Evolutionary conservation across 2,329 filamentous ascomycete species (phyloP).

Genomic region (Claviceps fusiformis): DNA sequence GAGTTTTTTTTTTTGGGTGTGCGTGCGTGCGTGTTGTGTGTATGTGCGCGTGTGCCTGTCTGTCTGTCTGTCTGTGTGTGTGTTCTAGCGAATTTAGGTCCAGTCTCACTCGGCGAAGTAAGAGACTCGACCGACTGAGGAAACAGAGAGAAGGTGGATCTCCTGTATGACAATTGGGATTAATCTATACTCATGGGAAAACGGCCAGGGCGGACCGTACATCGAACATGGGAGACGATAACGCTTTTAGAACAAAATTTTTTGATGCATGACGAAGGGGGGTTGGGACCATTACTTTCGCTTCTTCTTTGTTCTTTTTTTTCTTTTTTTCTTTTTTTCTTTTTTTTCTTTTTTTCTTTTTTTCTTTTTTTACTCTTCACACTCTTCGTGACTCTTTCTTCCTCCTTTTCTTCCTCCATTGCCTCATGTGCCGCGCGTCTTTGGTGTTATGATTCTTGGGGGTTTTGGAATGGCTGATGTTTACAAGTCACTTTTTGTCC

Average conservation of each 20-base stretch:
- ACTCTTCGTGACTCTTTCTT: background rate
- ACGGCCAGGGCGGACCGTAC: slow-evolving; percentile 19
- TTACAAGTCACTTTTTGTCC: slow-evolving; percentile 9
- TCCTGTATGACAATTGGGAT: slow-evolving; percentile 5
- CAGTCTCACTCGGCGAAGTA: slow-evolving; percentile 3
- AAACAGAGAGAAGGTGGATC: background rate
- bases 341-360: too few species aligned
- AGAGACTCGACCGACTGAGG: slow-evolving; percentile 1
- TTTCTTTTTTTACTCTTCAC: slow-evolving; percentile 7
- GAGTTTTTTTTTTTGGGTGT: slow-evolving; percentile 2
- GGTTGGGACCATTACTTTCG: slow-evolving; percentile 28
- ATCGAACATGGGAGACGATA: slow-evolving; percentile 19
- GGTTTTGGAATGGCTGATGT: slow-evolving; percentile 10
- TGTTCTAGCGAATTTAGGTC: slow-evolving; percentile 9
- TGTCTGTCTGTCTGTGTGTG: too few species aligned
- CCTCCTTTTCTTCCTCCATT: slow-evolving; percentile 18
- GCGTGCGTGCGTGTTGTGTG: background rate
- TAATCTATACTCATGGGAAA: slow-evolving; percentile 9
- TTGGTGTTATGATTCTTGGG: background rate
- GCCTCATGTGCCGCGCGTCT: slow-evolving; percentile 6
- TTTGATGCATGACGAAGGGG: slow-evolving; percentile 36
- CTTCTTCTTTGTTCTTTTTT: too few species aligned
- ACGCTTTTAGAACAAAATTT: slow-evolving; percentile 33
- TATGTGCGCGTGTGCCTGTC: background rate
- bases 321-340: too few species aligned